Percentiles rank a stretch among this genome's conserved stretches.
Conservation (phyloP, 441 rosid species). For the Brassica hybrid region DNA sequence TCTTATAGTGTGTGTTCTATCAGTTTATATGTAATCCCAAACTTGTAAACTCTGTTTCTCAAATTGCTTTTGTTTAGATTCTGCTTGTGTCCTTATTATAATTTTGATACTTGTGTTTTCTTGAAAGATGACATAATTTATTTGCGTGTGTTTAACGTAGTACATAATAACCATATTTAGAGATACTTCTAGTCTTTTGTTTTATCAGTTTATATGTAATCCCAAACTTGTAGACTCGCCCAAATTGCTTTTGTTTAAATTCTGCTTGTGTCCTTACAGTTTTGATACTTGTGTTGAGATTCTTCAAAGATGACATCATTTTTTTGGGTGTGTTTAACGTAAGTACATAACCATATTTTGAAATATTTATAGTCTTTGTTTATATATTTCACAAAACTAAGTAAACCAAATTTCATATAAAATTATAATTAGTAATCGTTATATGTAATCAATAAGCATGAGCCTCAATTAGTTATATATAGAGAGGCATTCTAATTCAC, state of each 20-base stretch:
- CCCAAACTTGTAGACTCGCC: neutral
- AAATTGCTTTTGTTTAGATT: no score
- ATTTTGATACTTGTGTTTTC: no score
- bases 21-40: neutral
- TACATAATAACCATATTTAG: no score
- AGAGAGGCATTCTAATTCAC: slow-evolving; percentile 3
- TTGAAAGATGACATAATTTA: no score
- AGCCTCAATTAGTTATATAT: slow-evolving; percentile 21
- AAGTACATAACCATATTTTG: neutral
- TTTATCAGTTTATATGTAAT: neutral
- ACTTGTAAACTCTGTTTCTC: neutral
- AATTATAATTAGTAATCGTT: slow-evolving; percentile 30
- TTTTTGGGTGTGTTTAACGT: neutral
- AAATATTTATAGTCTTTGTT: neutral
- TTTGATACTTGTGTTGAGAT: neutral
- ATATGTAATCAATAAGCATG: neutral
- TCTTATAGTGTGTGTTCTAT: neutral
- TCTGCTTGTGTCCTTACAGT: neutral
- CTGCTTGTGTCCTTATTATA: no score
- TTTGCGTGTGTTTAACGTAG: no score
- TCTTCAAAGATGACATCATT: neutral
- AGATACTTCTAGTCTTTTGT: no score
- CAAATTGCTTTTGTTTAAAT: neutral
- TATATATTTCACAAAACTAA: neutral
- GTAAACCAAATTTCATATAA: slow-evolving; percentile 10